These are phyloP conservation scores for Annulohypoxylon stygium DNA, from an alignment of 495 filamentous ascomycete genomes.

Conservation along the genomic window DNA sequence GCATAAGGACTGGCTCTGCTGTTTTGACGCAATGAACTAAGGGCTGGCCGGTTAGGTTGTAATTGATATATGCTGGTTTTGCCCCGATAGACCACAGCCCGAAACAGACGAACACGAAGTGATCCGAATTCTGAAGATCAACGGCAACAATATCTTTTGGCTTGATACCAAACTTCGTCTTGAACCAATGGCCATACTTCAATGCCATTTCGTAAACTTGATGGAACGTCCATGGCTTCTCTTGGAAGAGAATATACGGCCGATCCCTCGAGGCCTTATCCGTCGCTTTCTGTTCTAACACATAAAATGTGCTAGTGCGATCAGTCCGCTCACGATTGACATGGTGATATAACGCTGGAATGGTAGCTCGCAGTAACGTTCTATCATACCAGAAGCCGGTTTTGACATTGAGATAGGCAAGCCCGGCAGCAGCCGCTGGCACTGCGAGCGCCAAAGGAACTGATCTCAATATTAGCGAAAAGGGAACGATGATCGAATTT, in stretches of 20 bases:
- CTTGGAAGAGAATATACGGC: slow-evolving; percentile 80
- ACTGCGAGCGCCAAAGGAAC: slow-evolving; percentile 66
- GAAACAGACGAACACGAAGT: slow-evolving; percentile 85
- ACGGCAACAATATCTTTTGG: slow-evolving; percentile 87
- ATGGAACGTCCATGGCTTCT: slow-evolving; percentile 82
- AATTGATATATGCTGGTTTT: slow-evolving; percentile 93
- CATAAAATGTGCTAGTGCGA: slow-evolving; percentile 81
- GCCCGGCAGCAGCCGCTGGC: slow-evolving; percentile 74
- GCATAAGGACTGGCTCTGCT: slow-evolving; percentile 74
- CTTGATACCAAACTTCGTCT: slow-evolving; percentile 74
- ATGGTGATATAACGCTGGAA: slow-evolving; percentile 59
- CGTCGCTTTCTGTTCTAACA: slow-evolving; percentile 76
- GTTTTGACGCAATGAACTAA: slow-evolving; percentile 83
- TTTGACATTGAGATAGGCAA: slow-evolving; percentile 87
- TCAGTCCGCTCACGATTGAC: slow-evolving; percentile 66
- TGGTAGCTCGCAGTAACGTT: slow-evolving; percentile 63
- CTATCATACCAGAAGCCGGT: slow-evolving; percentile 76
- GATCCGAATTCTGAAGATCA: slow-evolving; percentile 87
- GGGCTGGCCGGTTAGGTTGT: slow-evolving; percentile 82
- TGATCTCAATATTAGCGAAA: slow-evolving; percentile 26
- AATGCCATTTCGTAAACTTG: slow-evolving; percentile 80
- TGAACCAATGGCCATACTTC: slow-evolving; percentile 87
- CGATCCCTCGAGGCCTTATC: slow-evolving; percentile 67
- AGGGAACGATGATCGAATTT: neutral
- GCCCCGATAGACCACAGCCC: slow-evolving; percentile 92